Evolutionary conservation across 306 rosid genomes (phyloP), one percentile per base, ranked within the genome.

Genomic region (Glycine latifolia): DNA sequence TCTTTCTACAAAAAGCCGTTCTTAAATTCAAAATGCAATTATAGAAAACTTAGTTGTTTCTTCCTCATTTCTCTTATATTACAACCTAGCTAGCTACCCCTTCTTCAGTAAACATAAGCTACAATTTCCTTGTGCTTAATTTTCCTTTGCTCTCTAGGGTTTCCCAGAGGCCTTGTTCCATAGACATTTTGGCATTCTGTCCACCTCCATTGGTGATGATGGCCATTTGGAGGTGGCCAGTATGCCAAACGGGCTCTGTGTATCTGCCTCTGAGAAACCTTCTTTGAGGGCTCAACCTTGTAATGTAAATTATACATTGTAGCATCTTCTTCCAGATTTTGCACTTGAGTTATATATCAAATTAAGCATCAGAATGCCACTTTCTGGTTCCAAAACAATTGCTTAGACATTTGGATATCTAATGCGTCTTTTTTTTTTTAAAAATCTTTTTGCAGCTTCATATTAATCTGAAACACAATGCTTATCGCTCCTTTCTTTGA

Each of bases 181-280:
- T 89, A 82, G 87, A 78, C 86, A 77, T 76, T 89, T 89, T 89
- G 93, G 90, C 93, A 89, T 89, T 86, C 91, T 89, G 93, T 88
- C 93, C 88, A 68, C 91, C 93, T 89, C 89, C 93, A 14, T 65
- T 5, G 2, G 6, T 55, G 72, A 5, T 6, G 7, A 9, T 52
- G 54, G 7, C 9, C 39, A 26, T 61, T 50, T 70, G 92, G 91
- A 87, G 93, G 84, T 26, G 87, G 89, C 71, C 88, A 86, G 87
- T 62, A 49, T 89, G 93, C 60, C 93, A 87, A 89, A 89, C 77
- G 60, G 80, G 79, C 85, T 89, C 89, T 89, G 91, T 71, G 88
- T 81, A 86, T 81, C 58, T 76, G 85, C 80, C 88, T 84, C 91
- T 86, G 88, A 89, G 71, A 89, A 87, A 87, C 89, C 88, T 75